phyloP scores from a whole-genome alignment of 345 rosid species.

The Syzygium aqueum region DNA sequence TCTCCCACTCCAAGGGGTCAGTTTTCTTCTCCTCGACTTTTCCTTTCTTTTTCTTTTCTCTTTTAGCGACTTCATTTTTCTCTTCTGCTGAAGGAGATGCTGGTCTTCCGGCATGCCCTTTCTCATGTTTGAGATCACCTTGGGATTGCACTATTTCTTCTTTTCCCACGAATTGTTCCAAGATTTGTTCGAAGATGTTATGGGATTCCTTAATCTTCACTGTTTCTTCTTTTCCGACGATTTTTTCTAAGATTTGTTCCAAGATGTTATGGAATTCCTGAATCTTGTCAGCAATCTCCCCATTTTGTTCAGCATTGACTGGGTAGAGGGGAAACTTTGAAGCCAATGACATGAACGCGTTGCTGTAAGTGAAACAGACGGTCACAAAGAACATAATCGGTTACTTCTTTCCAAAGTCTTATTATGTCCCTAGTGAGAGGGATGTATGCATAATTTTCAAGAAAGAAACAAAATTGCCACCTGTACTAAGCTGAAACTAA shows the following conservation, averaged over 20 bases:
- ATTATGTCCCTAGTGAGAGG: background rate
- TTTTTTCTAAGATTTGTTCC: background rate
- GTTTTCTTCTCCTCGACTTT: background rate
- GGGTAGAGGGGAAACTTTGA: slow-evolving; percentile 25
- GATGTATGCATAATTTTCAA: background rate
- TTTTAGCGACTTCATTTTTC: background rate
- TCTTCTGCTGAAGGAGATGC: background rate
- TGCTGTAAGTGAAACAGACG: slow-evolving; percentile 11
- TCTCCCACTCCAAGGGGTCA: slow-evolving; percentile 32
- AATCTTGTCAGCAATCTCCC: background rate
- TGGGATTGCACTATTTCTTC: background rate
- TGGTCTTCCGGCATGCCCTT: slow-evolving; percentile 5
- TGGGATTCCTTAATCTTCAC: background rate
- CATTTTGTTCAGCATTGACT: background rate
- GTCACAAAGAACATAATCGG: background rate
- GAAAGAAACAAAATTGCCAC: background rate
- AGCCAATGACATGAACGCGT: slow-evolving; percentile 41
- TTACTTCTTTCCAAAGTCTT: background rate
- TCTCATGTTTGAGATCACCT: background rate
- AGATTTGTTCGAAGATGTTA: background rate
- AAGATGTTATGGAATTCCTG: background rate
- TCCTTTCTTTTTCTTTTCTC: background rate
- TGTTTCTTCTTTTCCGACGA: background rate
- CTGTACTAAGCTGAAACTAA: background rate
- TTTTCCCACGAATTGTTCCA: background rate